phyloP scores from a whole-genome alignment of 2,329 filamentous ascomycete genomes.

The Venturia oleaginea region DNA sequence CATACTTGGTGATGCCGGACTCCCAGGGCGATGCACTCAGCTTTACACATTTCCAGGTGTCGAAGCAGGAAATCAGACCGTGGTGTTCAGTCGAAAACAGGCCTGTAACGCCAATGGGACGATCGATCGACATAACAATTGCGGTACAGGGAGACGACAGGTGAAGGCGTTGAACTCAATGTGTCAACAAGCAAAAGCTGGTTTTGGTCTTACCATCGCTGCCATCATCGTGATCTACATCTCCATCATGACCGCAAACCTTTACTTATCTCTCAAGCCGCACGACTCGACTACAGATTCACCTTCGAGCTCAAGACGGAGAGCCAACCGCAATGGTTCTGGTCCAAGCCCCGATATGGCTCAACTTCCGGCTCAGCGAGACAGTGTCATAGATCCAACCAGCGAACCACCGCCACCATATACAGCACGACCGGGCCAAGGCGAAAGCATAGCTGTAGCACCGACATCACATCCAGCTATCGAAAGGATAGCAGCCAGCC shows the following conservation, averaged over 20 bases:
- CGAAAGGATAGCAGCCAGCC: background rate
- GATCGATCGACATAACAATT: slow-evolving; percentile 7
- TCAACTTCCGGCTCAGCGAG: background rate
- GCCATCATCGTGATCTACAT: background rate
- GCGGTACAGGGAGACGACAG: slow-evolving; percentile 5
- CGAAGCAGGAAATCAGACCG: background rate
- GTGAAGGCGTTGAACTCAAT: background rate
- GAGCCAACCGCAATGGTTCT: background rate
- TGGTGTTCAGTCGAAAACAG: background rate
- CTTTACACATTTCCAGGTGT: background rate
- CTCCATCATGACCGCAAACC: background rate
- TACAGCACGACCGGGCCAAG: background rate
- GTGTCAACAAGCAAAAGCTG: slow-evolving; percentile 3
- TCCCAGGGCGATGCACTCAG: background rate
- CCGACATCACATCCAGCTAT: background rate
- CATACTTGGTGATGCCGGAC: slow-evolving; percentile 4
- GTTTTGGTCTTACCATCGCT: background rate
- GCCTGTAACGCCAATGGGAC: background rate
- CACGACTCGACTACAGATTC: background rate
- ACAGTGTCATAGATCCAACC: background rate
- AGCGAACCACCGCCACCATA: background rate
- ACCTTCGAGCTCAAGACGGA: background rate
- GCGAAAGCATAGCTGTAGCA: background rate
- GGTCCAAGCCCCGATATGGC: background rate
- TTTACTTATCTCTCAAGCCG: background rate